phyloP scores from a whole-genome alignment of 768 basidiomycete genomes.

The Filobasidium wieringae region DNA sequence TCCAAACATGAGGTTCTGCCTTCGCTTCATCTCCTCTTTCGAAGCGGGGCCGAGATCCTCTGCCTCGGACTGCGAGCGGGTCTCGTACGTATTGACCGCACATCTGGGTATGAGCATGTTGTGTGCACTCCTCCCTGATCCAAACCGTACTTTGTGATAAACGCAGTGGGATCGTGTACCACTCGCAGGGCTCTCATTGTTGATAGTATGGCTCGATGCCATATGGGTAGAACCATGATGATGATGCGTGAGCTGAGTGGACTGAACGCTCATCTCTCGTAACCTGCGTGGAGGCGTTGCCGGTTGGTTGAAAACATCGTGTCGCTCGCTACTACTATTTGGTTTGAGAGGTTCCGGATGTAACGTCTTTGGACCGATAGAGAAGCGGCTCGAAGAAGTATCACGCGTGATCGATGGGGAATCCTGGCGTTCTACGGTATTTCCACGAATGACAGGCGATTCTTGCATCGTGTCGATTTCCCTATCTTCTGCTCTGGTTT shows the following conservation, averaged over 20 bases:
- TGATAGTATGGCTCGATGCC: not conserved
- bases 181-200: not conserved
- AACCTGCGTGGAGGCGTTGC: not conserved
- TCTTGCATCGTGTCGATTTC: not conserved
- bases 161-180: slow-evolving; percentile 31
- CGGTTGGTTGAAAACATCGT: too few relatives aligned
- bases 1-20: slow-evolving; percentile 6
- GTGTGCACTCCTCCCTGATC: slow-evolving; percentile 1
- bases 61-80: slow-evolving; percentile 17
- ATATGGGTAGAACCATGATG: slow-evolving; percentile 2
- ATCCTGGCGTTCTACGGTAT: too few relatives aligned
- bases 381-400: too few relatives aligned
- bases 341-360: too few relatives aligned
- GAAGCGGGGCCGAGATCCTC: slow-evolving; percentile 21
- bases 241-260: slow-evolving; percentile 1
- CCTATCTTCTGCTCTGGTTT: not conserved
- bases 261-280: not conserved
- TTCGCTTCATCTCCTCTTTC: slow-evolving; percentile 17
- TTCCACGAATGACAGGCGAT: too few relatives aligned
- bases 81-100: slow-evolving; percentile 4
- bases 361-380: too few relatives aligned
- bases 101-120: slow-evolving; percentile 5
- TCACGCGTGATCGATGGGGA: too few relatives aligned
- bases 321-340: too few relatives aligned
- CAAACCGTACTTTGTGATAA: slow-evolving; percentile 27